Conservation (phyloP, 257 asterid species). For the Solanum phureja region DNA sequence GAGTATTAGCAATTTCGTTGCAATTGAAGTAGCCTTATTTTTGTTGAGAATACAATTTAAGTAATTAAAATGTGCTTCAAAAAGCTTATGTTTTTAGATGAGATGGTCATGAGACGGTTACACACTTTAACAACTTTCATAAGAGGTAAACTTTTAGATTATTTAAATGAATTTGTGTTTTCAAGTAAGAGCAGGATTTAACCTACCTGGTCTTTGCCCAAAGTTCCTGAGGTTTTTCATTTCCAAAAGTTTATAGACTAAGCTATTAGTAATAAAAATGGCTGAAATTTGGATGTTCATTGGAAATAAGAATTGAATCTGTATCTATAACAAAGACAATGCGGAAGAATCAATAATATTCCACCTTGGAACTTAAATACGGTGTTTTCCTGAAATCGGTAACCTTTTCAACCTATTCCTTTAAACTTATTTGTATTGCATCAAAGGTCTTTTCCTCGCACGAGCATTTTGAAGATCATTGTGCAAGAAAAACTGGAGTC, state of each 20-base stretch:
- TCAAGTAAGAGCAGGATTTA: neutral
- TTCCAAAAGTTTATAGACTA: neutral
- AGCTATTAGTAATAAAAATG: neutral
- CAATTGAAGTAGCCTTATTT: neutral
- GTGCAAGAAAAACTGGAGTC: neutral
- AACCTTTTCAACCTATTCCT: neutral
- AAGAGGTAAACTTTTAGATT: neutral
- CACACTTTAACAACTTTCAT: neutral
- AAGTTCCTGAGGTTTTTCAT: neutral
- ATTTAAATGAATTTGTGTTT: neutral
- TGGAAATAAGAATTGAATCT: neutral
- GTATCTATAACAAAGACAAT: neutral
- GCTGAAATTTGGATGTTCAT: neutral
- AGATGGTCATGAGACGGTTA: neutral
- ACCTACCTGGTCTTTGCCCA: neutral
- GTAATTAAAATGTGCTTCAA: neutral
- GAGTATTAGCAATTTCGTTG: neutral
- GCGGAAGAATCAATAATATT: neutral
- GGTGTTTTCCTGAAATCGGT: neutral
- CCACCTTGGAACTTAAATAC: neutral
- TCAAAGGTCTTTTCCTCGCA: too few species aligned
- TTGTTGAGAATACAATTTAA: neutral
- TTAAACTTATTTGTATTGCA: neutral
- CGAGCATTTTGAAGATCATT: neutral
- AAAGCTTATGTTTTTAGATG: neutral